phyloP scores from a whole-genome alignment of 2,329 filamentous ascomycete genomes.

The Monosporascus sp. region DNA sequence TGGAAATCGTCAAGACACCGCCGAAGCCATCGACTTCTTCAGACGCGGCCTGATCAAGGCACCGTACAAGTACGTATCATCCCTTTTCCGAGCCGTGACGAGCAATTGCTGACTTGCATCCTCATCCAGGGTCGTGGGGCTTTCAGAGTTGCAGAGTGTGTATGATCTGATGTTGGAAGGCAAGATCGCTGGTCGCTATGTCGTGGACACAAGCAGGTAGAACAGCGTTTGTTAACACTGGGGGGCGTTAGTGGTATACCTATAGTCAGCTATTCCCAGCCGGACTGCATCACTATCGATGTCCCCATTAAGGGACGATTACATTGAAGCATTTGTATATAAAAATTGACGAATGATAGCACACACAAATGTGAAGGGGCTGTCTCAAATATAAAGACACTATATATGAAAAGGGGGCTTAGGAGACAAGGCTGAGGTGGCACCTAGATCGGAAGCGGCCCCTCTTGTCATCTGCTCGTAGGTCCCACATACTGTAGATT shows the following conservation, averaged over 20 bases:
- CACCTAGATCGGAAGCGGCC: background rate
- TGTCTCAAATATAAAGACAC: no score
- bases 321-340: background rate
- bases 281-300: background rate
- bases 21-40: constrained; percentile 90
- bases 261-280: background rate
- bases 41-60: constrained; percentile 75
- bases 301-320: background rate
- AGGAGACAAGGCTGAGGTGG: no score
- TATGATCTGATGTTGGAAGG: background rate
- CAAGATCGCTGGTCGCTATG: constrained; percentile 1
- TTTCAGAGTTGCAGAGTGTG: background rate
- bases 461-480: background rate
- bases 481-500: background rate
- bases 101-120: background rate
- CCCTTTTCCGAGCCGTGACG: background rate
- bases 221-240: background rate
- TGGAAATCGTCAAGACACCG: constrained; percentile 81
- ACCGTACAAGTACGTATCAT: constrained; percentile 61
- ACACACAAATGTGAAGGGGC: no score
- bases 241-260: background rate
- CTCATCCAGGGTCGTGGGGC: background rate
- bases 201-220: constrained; percentile 1
- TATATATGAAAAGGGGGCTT: no score
- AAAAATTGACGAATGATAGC: background rate